A percentile compares a stretch with the other conserved stretches of the same genome.
These are phyloP conservation scores for Penicillium riverlandense DNA, from an alignment of 495 filamentous ascomycete species.

Conservation along the genomic window DNA sequence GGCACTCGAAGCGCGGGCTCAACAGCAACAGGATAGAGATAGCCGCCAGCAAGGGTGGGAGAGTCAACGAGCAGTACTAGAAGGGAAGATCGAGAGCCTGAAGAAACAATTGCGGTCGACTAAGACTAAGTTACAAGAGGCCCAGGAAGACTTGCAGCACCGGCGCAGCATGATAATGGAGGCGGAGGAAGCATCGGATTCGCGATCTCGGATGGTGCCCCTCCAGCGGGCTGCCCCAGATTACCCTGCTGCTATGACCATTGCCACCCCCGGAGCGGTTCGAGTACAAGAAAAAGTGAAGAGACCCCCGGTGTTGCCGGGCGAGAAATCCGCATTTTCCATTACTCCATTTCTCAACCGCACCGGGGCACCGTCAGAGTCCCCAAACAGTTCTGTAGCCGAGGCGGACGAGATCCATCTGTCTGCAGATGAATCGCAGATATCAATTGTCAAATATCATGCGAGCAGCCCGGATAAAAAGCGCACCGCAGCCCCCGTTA, in stretches of 20 bases:
- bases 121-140: constrained; percentile 63
- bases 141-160: constrained; percentile 37
- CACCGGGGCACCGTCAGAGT: constrained; percentile 47
- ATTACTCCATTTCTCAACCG: constrained; percentile 90
- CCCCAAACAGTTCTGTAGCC: constrained; percentile 27
- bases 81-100: constrained; percentile 61
- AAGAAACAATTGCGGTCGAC: constrained; percentile 57
- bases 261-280: constrained; percentile 63
- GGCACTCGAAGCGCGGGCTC: constrained; percentile 34
- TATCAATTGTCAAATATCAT: background rate
- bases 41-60: constrained; percentile 40
- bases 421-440: background rate
- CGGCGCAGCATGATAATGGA: constrained; percentile 21
- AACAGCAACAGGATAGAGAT: constrained; percentile 25
- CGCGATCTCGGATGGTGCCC: constrained; percentile 26
- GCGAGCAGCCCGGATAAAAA: background rate
- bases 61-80: constrained; percentile 47
- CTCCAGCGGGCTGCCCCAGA: constrained; percentile 37
- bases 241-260: constrained; percentile 43
- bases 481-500: background rate
- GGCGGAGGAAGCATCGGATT: constrained; percentile 17
- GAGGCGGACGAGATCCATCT: constrained; percentile 19
- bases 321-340: constrained; percentile 85
- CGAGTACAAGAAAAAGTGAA: constrained; percentile 46
- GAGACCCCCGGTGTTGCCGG: constrained; percentile 49